Evolutionary conservation across 352 stramenopile species (phyloP).

Genomic region (Globisporangium cylindrosporum): DNA sequence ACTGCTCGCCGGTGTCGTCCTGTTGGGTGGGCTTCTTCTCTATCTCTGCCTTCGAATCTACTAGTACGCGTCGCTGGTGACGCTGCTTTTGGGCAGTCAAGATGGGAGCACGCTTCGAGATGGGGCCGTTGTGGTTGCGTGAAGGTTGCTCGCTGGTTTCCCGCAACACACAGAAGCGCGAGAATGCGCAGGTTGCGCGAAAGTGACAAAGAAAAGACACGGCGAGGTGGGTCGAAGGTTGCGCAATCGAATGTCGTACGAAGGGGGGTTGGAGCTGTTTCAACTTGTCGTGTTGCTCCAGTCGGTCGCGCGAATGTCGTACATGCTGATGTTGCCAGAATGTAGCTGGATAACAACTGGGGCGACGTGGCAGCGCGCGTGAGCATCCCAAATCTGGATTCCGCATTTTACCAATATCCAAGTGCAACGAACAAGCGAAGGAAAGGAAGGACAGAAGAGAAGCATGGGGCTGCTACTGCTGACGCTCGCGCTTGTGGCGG

Average conservation of each 20-base stretch:
- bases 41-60: constrained; percentile 4
- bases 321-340: background rate
- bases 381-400: background rate
- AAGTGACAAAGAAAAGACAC: constrained; percentile 6
- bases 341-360: background rate
- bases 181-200: constrained; percentile 6
- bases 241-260: background rate
- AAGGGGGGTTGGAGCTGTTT: background rate
- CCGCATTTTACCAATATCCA: constrained; percentile 1
- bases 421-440: background rate
- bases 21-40: background rate
- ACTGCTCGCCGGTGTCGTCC: background rate
- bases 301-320: background rate
- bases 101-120: constrained; percentile 1
- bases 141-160: constrained; percentile 5
- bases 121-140: background rate
- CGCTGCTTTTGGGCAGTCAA: background rate
- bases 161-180: background rate
- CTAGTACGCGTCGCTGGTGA: background rate
- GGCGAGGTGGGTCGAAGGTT: background rate
- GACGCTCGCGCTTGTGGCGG: constrained; percentile 8
- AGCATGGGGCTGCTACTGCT: constrained; percentile 27
- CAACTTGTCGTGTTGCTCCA: background rate
- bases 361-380: background rate
- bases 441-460: background rate